These are phyloP conservation scores for Candida sp. DNA, from an alignment of 1,139 yeast species.

Conservation along the genomic window DNA sequence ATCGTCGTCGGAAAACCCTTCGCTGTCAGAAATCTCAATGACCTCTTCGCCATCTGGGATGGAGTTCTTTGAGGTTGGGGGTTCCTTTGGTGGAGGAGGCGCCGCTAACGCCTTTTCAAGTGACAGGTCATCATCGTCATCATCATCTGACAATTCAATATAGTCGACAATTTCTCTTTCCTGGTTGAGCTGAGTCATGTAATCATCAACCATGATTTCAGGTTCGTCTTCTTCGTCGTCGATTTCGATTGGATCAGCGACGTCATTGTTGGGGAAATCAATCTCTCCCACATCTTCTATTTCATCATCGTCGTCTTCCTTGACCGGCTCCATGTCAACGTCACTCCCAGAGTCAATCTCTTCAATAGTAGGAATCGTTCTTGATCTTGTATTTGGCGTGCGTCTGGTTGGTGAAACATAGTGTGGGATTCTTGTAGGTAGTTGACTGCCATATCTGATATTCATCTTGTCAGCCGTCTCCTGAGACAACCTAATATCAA, in stretches of 20 bases:
- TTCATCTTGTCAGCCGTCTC: conserved; percentile 27
- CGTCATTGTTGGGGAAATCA: background rate
- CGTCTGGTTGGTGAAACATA: background rate
- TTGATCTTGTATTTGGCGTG: background rate
- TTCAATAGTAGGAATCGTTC: conserved; percentile 1
- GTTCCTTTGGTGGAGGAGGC: conserved; percentile 1
- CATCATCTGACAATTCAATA: conserved; percentile 38
- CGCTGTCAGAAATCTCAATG: conserved; percentile 21
- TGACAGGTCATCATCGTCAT: conserved; percentile 20
- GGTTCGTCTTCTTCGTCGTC: conserved; percentile 17
- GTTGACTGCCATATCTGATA: conserved; percentile 20
- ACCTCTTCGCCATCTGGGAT: background rate
- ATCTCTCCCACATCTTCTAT: conserved; percentile 5
- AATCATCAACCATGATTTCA: conserved; percentile 32
- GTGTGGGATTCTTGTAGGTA: background rate
- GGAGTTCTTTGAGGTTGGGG: background rate
- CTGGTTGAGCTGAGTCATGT: conserved; percentile 46
- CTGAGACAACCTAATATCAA: conserved; percentile 24
- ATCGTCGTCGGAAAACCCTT: conserved; percentile 43
- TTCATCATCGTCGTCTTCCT: background rate
- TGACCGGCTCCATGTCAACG: background rate
- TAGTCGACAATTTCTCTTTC: conserved; percentile 40
- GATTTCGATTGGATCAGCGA: background rate
- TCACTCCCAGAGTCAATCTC: background rate
- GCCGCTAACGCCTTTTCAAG: background rate